These are phyloP conservation scores for Coemansia sp. DNA, from an alignment of 192 early-diverging fungal genomes.

Conservation along the genomic window DNA sequence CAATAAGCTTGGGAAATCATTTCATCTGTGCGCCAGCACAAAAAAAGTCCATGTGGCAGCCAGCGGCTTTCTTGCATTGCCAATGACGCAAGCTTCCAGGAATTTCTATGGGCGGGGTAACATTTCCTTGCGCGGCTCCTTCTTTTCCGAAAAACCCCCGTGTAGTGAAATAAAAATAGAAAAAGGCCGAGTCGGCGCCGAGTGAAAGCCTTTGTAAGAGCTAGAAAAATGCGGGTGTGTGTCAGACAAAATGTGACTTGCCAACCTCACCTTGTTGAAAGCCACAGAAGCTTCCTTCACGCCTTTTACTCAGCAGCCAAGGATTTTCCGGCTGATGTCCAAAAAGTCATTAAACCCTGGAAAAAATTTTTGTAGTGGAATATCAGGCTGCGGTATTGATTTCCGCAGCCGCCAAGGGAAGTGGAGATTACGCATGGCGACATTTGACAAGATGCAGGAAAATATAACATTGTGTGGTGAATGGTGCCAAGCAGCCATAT, in stretches of 20 bases:
- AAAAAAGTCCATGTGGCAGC: neutral
- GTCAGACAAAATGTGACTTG: neutral
- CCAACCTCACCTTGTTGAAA: neutral
- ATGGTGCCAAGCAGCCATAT: neutral
- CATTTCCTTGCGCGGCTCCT: too few species aligned
- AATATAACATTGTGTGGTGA: neutral
- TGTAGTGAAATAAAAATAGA: neutral
- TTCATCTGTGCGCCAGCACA: neutral
- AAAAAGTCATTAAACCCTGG: neutral
- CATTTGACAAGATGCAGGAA: neutral
- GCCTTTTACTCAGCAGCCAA: neutral
- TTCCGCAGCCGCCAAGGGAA: neutral
- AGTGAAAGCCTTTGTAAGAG: constrained; percentile 3
- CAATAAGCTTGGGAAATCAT: too few species aligned
- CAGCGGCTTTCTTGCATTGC: neutral
- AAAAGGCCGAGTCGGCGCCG: constrained; percentile 4
- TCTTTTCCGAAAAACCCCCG: neutral
- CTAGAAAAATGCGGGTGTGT: neutral
- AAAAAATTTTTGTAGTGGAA: neutral
- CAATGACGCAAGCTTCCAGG: neutral
- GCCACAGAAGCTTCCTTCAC: too few species aligned
- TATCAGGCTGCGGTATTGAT: neutral
- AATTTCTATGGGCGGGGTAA: neutral
- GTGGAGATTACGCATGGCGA: neutral
- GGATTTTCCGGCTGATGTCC: neutral